A percentile compares a stretch with the other conserved stretches of the same genome.
These are phyloP conservation scores for Isatis lusitanica DNA, from an alignment of 441 rosid genomes.

Conservation along the genomic window DNA sequence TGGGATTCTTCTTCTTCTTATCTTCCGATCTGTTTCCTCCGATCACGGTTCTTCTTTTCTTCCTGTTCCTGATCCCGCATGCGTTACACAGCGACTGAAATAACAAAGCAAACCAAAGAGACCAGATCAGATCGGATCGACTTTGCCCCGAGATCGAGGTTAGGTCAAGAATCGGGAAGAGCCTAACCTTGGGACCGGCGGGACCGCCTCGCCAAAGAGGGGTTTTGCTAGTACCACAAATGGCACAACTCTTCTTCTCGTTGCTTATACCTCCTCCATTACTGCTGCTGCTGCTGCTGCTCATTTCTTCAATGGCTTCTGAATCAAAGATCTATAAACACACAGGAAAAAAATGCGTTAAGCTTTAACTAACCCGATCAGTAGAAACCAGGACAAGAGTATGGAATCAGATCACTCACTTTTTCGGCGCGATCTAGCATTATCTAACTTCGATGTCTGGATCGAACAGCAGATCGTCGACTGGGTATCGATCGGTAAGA, in stretches of 20 bases:
- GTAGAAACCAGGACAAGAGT: neutral
- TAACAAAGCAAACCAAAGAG: neutral
- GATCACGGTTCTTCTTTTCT: conserved; percentile 61
- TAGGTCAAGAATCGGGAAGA: neutral
- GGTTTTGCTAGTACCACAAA: conserved; percentile 87
- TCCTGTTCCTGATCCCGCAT: conserved; percentile 94
- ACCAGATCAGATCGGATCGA: neutral
- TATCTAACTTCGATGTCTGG: neutral
- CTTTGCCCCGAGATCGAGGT: neutral
- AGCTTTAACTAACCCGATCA: neutral
- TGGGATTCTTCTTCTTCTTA: conserved; percentile 35
- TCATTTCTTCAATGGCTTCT: conserved; percentile 22
- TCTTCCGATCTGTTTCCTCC: conserved; percentile 53
- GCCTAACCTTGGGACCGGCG: conserved; percentile 88
- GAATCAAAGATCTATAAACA: neutral
- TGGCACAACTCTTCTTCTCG: conserved; percentile 74
- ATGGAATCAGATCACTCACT: conserved; percentile 27
- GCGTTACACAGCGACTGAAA: conserved; percentile 92
- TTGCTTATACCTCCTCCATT: conserved; percentile 19
- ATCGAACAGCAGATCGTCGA: conserved; percentile 20
- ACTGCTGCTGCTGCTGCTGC: neutral
- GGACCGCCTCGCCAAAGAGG: conserved; percentile 98
- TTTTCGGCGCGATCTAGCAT: conserved; percentile 24
- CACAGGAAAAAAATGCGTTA: neutral
- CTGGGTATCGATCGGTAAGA: neutral